Base-by-base conservation (phyloP, 1,139 yeast genomes). In the Kazachstania sp. region DNA sequence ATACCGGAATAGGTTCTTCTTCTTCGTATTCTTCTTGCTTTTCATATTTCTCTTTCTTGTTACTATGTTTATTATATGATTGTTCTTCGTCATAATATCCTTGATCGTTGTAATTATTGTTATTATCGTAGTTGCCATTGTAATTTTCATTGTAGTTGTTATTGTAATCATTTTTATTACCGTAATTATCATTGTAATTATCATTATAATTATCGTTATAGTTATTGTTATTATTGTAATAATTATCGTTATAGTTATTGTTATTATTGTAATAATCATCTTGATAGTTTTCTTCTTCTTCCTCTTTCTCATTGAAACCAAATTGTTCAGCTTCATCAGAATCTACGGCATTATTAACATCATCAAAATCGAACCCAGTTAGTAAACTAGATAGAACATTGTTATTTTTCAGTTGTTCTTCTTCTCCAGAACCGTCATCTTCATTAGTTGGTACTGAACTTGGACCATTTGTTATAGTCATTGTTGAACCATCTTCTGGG, bases 281-380 rank as follows among this genome's bases (percentile, higher is more conserved):
- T 26, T 51, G 48, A 39, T 71, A 75, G 44, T 69, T 61, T 39
- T 63, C 2, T 15, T 44, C 34, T 66, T 39, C 61, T 53, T n/a
- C n/a, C n/a, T n/a, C n/a, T n/a, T 54, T 4, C 75, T 37, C 73
- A 15, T 78, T 71, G 13, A 71, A 73, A 26, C 73, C 80, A 48
- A 71, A 68, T 52, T 57, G 70, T 44, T 64, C 67, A 8, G 65
- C 70, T 19, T 64, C 65, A 18, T 64, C 70, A 15, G 71, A 76
- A 31, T 74, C 78, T 23, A 76, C 77, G 8, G 80, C 53, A 8
- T 71, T 78, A 34, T 79, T 60, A 0, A 86, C 84, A 57, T 75
- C 77, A 45, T 81, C 84, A 56, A 83, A 83, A 59, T 83, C 80
- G 54, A 72, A 76, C 16, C 65, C 70, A 1, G 65, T 67, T 49